phyloP scores from a whole-genome alignment of 2,329 filamentous ascomycete species.

The Fonsecaea pedrosoi region DNA sequence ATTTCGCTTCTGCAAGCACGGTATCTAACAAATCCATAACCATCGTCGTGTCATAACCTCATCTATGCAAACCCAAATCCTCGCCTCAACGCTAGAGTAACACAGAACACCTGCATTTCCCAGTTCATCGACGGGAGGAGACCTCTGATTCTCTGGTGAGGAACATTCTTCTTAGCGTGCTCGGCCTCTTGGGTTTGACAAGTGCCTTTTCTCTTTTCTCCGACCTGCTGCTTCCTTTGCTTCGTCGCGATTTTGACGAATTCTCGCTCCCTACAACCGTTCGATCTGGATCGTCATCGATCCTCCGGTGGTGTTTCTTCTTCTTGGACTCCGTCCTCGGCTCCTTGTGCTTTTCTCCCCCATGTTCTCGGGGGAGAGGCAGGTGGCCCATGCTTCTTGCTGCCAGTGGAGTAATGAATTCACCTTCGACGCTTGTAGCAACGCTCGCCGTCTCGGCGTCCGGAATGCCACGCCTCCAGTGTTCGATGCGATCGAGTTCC shows the following conservation, averaged over 20 bases:
- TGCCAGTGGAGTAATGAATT: conserved; percentile 68
- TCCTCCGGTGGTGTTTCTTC: conserved; percentile 33
- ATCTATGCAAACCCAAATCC: neutral
- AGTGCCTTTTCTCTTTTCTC: conserved; percentile 35
- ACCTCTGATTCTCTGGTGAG: conserved; percentile 27
- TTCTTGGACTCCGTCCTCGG: conserved; percentile 42
- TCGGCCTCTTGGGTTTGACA: conserved; percentile 48
- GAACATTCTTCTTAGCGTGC: conserved; percentile 42
- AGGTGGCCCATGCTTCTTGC: conserved; percentile 54
- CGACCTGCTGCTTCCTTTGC: conserved; percentile 27
- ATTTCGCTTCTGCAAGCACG: conserved; percentile 13
- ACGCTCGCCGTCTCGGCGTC: conserved; percentile 52
- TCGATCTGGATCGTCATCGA: conserved; percentile 30
- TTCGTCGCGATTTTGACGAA: conserved; percentile 28
- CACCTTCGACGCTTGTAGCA: conserved; percentile 69
- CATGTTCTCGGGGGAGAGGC: conserved; percentile 36
- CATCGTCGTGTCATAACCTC: conserved; percentile 19
- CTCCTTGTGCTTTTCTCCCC: conserved; percentile 41
- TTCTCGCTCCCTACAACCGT: conserved; percentile 34
- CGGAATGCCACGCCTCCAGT: conserved; percentile 69
- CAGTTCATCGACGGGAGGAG: conserved; percentile 24
- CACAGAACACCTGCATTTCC: neutral
- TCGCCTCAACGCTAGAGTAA: neutral
- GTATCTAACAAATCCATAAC: conserved; percentile 13
- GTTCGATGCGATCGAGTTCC: conserved; percentile 63